Evolutionary conservation across 2,329 filamentous ascomycete species (phyloP).

Genomic region (Diaporthe ampelina): DNA sequence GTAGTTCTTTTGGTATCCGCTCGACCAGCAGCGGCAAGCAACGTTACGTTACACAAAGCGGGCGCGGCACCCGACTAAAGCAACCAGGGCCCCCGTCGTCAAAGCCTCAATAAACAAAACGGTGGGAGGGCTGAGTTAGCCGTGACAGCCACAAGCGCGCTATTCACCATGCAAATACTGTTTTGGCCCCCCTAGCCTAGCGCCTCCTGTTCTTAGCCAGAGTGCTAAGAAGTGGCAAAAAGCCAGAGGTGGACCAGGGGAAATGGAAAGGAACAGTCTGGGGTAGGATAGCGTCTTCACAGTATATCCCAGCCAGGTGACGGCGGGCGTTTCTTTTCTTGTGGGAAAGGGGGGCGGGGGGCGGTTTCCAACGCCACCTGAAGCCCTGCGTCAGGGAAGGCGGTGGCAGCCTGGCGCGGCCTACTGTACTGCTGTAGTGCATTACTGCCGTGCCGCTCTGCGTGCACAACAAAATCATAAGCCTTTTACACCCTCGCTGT

Average conservation of each 20-base stretch:
- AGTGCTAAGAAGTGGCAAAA: slow-evolving; percentile 4
- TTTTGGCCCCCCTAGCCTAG: neutral
- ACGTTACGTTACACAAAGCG: slow-evolving; percentile 8
- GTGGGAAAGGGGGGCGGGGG: no score
- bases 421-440: slow-evolving; percentile 21
- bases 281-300: neutral
- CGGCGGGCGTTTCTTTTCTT: neutral
- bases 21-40: slow-evolving; percentile 13
- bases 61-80: neutral
- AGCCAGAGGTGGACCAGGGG: neutral
- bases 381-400: neutral
- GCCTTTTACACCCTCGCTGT: neutral
- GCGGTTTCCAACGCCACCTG: neutral
- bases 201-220: neutral
- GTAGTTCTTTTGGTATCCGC: neutral
- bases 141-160: neutral
- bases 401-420: neutral
- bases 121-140: no score
- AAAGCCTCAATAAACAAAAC: neutral
- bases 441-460: slow-evolving; percentile 12
- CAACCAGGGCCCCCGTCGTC: neutral
- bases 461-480: neutral
- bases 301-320: neutral
- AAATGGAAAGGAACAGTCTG: neutral
- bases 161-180: neutral